Conservation (phyloP, 768 basidiomycete genomes). For the Daedaleopsis sinensis region DNA sequence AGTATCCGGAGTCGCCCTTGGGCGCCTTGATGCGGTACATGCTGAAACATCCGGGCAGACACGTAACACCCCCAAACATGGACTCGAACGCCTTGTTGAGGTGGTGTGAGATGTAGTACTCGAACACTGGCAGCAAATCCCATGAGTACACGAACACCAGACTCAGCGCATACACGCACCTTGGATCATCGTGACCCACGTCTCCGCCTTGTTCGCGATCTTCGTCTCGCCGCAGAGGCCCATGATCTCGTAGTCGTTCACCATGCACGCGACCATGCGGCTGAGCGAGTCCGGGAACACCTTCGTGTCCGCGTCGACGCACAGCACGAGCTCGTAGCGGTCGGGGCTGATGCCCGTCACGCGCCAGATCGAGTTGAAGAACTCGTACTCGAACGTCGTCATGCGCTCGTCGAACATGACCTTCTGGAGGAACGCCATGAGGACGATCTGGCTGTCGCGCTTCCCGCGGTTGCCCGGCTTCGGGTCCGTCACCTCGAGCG, state of each 20-base stretch:
- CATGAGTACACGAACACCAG: not conserved
- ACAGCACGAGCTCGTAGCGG: slow-evolving; percentile 92
- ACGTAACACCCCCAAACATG: slow-evolving; percentile 99
- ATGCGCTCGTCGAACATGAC: slow-evolving; percentile 99
- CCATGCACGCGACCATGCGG: slow-evolving; percentile 96
- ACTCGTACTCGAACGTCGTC: slow-evolving; percentile 99
- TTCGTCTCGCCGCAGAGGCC: slow-evolving; percentile 99
- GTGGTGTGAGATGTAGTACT: slow-evolving; percentile 99
- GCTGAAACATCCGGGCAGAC: slow-evolving; percentile 98
- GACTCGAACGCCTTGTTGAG: slow-evolving; percentile 99
- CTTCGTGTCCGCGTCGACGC: slow-evolving; percentile 98
- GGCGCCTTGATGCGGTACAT: slow-evolving; percentile 99
- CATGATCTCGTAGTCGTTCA: slow-evolving; percentile 97
- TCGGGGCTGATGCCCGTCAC: slow-evolving; percentile 95
- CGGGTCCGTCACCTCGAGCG: slow-evolving; percentile 80
- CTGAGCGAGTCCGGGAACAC: slow-evolving; percentile 98
- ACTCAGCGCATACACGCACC: slow-evolving; percentile 47
- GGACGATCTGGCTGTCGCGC: slow-evolving; percentile 96
- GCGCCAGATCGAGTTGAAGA: slow-evolving; percentile 98
- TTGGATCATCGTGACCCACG: slow-evolving; percentile 99
- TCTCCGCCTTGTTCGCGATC: slow-evolving; percentile 98
- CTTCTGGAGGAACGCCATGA: slow-evolving; percentile 98
- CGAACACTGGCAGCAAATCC: slow-evolving; percentile 72
- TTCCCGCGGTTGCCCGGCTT: slow-evolving; percentile 99
- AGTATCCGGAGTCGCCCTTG: slow-evolving; percentile 94